Conservation (phyloP, 176 grass and related monocot genomes). For the Oryza officinalis region DNA sequence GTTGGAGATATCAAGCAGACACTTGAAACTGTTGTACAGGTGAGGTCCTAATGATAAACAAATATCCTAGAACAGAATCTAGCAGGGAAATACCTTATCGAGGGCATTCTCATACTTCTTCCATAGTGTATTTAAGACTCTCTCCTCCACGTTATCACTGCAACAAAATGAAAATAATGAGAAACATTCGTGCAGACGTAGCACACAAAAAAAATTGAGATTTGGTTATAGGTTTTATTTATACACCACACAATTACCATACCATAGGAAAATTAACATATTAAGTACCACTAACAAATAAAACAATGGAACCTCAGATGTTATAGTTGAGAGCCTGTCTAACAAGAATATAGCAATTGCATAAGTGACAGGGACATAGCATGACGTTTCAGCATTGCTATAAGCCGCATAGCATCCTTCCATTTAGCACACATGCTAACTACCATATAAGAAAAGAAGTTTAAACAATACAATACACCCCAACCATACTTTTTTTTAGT, state of each 20-base stretch:
- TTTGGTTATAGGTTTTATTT: not conserved
- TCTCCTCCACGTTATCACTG: conserved; percentile 71
- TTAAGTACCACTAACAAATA: not conserved
- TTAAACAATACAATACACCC: not conserved
- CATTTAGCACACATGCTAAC: not conserved
- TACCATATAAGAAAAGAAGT: conserved; percentile 2
- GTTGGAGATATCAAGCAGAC: conserved; percentile 16
- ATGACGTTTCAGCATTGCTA: not conserved
- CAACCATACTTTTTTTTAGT: not conserved
- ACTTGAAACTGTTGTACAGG: not conserved
- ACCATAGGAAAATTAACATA: not conserved
- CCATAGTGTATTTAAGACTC: conserved; percentile 74
- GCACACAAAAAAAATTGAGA: not conserved
- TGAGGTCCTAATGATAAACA: not conserved
- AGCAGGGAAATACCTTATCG: conserved; percentile 60
- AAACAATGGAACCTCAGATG: not conserved
- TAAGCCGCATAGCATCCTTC: not conserved
- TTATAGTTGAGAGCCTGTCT: not conserved
- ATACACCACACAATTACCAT: not conserved
- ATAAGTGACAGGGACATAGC: not conserved
- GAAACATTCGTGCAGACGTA: conserved; percentile 10
- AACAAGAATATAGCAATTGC: not conserved
- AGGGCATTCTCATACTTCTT: conserved; percentile 64
- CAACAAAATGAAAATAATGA: conserved; percentile 39
- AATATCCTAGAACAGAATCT: conserved; percentile 12